Evolutionary conservation across 1,284 basidiomycete genomes (phyloP).

Genomic region (Marasmius fiardii): DNA sequence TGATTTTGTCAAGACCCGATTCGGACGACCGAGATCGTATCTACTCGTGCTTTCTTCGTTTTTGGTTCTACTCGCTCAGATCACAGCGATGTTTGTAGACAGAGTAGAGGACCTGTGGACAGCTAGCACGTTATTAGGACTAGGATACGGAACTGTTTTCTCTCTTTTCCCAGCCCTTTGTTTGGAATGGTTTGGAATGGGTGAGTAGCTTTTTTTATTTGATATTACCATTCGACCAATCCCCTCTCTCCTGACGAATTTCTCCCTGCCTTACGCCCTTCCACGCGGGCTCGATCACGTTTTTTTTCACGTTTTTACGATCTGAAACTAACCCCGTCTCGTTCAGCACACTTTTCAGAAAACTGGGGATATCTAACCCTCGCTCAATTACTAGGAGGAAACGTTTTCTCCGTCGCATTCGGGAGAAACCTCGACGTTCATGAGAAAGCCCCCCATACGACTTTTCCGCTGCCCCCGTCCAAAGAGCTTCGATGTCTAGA

Average conservation of each 20-base stretch:
- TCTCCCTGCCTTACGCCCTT: no score
- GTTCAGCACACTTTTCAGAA: constrained; percentile 75
- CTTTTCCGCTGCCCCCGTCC: not conserved
- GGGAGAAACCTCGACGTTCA: constrained; percentile 79
- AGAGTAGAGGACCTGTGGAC: constrained; percentile 68
- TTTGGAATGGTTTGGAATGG: constrained; percentile 81
- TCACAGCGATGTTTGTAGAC: constrained; percentile 54
- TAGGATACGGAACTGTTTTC: constrained; percentile 76
- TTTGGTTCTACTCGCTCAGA: constrained; percentile 70
- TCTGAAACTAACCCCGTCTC: no score
- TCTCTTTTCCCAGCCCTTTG: constrained; percentile 70
- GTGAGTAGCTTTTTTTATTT: no score
- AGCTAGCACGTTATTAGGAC: constrained; percentile 68
- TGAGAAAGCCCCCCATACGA: constrained; percentile 22
- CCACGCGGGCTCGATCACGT: no score
- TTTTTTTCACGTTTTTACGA: no score
- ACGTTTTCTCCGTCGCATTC: constrained; percentile 83
- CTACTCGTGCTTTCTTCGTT: constrained; percentile 65
- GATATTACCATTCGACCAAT: no score
- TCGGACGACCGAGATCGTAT: constrained; percentile 64
- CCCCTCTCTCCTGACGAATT: no score
- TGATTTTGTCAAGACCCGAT: constrained; percentile 63
- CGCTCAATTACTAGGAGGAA: constrained; percentile 78
- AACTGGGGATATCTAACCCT: constrained; percentile 85
- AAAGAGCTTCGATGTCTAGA: constrained; percentile 36